Evolutionary conservation across 176 grass and related monocot species (phyloP).

Genomic region (Aegilops umbellulata): DNA sequence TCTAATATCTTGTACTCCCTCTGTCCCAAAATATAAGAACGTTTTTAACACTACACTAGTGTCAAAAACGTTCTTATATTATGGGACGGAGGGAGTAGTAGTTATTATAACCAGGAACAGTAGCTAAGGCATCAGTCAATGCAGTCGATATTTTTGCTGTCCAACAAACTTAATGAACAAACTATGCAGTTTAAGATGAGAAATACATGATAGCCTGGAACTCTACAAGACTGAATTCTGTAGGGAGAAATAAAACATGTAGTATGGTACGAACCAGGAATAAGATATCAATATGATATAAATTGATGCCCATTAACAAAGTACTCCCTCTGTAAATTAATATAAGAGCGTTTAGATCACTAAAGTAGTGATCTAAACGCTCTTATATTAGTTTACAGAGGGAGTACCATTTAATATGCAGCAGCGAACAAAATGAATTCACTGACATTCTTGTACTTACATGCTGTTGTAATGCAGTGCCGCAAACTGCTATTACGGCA

Average conservation of each 20-base stretch:
- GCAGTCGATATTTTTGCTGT: not conserved
- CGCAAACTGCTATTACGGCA: slow-evolving; percentile 43
- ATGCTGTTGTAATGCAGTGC: slow-evolving; percentile 57
- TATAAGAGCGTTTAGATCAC: no score
- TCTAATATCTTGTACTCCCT: not conserved
- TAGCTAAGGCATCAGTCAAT: not conserved
- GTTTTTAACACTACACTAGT: no score
- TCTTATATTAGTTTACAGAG: no score
- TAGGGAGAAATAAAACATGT: not conserved
- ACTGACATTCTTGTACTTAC: slow-evolving; percentile 35
- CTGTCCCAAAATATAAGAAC: no score
- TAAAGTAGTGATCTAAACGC: no score
- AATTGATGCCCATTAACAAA: not conserved
- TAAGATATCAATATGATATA: not conserved
- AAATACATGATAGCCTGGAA: not conserved
- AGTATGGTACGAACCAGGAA: not conserved
- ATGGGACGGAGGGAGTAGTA: no score
- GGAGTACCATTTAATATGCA: not conserved
- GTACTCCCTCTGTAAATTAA: no score
- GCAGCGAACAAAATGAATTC: not conserved
- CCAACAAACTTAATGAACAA: not conserved
- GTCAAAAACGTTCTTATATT: no score
- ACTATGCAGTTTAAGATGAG: not conserved
- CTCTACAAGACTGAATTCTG: not conserved
- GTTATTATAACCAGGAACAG: not conserved